Conservation (phyloP, 805 yeast genomes). For the Candida berthetii region DNA sequence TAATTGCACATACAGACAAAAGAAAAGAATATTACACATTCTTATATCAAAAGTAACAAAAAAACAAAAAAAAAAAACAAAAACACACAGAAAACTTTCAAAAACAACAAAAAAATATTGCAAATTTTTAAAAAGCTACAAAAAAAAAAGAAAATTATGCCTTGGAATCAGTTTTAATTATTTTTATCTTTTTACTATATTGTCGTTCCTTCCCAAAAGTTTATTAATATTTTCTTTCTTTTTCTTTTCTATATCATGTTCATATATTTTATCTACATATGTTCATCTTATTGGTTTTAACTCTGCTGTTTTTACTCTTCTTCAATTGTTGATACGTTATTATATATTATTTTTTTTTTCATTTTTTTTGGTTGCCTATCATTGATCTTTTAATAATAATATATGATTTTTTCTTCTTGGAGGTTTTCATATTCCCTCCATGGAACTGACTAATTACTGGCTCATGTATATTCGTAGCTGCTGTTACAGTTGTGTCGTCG, state of each 20-base stretch:
- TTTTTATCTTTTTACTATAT: not conserved
- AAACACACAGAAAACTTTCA: slow-evolving; percentile 1
- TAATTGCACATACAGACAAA: too few relatives aligned
- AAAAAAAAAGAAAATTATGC: not conserved
- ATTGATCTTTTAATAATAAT: not conserved
- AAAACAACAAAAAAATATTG: slow-evolving; percentile 3
- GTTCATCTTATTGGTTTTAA: not conserved
- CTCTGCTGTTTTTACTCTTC: not conserved
- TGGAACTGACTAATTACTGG: not conserved
- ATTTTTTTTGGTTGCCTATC: not conserved
- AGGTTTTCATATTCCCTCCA: not conserved
- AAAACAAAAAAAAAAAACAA: not conserved
- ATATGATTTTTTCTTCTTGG: not conserved
- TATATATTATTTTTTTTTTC: not conserved
- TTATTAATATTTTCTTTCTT: not conserved
- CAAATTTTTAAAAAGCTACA: not conserved
- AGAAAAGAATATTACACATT: too few relatives aligned
- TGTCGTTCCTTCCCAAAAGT: not conserved
- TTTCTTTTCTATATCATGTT: not conserved
- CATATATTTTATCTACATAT: not conserved
- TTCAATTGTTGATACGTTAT: not conserved
- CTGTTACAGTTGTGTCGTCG: too few relatives aligned
- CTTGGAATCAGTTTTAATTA: not conserved
- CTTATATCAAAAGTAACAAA: not conserved
- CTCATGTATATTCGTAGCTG: too few relatives aligned